A percentile compares a stretch with the other conserved stretches of the same genome.
These are phyloP conservation scores for Botrytis deweyae DNA, from an alignment of 2,329 filamentous ascomycete genomes.

Conservation along the genomic window DNA sequence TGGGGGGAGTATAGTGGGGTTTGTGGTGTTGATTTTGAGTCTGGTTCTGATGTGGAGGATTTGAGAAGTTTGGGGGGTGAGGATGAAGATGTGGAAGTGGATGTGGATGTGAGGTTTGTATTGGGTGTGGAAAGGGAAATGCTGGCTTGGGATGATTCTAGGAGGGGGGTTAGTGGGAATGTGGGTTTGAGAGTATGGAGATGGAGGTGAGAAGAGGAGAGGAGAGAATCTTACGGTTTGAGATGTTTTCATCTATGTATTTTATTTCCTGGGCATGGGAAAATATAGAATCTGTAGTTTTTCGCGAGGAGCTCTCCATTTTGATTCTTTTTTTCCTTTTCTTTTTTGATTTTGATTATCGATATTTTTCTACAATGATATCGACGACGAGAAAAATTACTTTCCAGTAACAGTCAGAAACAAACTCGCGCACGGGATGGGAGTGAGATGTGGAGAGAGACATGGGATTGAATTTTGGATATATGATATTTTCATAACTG, in stretches of 20 bases:
- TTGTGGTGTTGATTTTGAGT: neutral
- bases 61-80: neutral
- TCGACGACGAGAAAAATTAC: conserved; percentile 4
- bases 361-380: neutral
- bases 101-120: accelerated
- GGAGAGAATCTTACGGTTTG: neutral
- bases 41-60: neutral
- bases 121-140: neutral
- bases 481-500: accelerated
- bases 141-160: neutral
- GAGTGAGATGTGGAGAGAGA: neutral
- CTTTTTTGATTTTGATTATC: neutral
- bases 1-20: neutral
- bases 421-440: neutral
- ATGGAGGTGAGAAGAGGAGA: neutral
- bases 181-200: accelerated
- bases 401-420: conserved; percentile 15
- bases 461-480: neutral
- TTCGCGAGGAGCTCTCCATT: neutral
- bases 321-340: too few relatives aligned
- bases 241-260: neutral
- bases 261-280: neutral
- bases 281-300: accelerated
- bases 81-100: neutral
- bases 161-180: neutral